These are phyloP conservation scores for Davidsoniella neocaledoniae DNA, from an alignment of 2,329 filamentous ascomycete species.

Conservation along the genomic window DNA sequence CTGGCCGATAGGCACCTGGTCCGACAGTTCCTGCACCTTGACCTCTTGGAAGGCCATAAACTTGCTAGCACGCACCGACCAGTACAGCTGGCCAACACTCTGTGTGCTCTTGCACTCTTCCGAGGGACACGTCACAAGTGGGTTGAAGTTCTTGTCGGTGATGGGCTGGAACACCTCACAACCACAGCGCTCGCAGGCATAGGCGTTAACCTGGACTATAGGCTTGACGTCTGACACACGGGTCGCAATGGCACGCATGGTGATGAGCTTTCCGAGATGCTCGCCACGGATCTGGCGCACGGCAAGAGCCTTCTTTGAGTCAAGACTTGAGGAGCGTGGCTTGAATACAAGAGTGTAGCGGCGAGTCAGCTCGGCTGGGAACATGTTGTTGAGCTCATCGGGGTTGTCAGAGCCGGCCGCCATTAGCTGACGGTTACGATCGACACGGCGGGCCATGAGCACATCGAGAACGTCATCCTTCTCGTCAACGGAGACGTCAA, in stretches of 20 bases:
- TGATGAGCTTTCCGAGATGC: constrained; percentile 84
- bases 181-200: constrained; percentile 91
- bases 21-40: constrained; percentile 98
- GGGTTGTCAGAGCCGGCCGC: constrained; percentile 52
- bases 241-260: constrained; percentile 83
- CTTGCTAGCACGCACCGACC: constrained; percentile 90
- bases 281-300: constrained; percentile 87
- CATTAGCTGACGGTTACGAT: constrained; percentile 63
- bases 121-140: constrained; percentile 73
- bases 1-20: constrained; percentile 94
- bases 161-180: constrained; percentile 97
- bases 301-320: constrained; percentile 52
- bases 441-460: constrained; percentile 80
- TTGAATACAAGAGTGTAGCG: constrained; percentile 96
- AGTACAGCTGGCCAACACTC: constrained; percentile 80
- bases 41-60: constrained; percentile 96
- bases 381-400: constrained; percentile 54
- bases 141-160: constrained; percentile 76
- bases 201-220: constrained; percentile 91
- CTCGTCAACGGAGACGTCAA: constrained; percentile 63
- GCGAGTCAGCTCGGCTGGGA: constrained; percentile 79
- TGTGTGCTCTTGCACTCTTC: constrained; percentile 82
- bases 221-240: constrained; percentile 96
- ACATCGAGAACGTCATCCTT: constrained; percentile 97
- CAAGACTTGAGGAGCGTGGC: constrained; percentile 57